Base-by-base conservation (phyloP, 2,329 filamentous ascomycete genomes). In the Exophiala viscosa region DNA sequence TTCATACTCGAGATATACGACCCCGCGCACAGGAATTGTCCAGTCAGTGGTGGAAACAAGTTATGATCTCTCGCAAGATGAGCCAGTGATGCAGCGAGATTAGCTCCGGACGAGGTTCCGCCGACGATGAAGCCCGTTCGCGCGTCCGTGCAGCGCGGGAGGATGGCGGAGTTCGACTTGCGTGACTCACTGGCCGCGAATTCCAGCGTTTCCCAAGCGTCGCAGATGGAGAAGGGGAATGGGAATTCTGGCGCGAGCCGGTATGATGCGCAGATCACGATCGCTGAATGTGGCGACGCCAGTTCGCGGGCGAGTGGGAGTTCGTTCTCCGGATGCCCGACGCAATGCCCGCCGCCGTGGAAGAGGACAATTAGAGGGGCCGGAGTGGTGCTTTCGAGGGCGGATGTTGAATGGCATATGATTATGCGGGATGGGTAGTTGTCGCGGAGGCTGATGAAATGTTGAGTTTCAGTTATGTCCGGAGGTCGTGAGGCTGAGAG, bases 61-160 rank as follows among this genome's bases (percentile, higher is more conserved):
- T 66, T 62, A 23, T 75, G 67, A 45, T 76, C 71, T 1, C 70
- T 66, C 1, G 70, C 69, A 1, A 71, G 65, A 55, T 74, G 74
- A 0, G 66, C 67, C 17, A 72, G 55, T 2, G 67, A 65, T 17
- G 72, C 65, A 1, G 71, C 64, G 48, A 76, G 68, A 55, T 65
- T 69, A 1, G 62, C 75, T n/a, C 76, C 76, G 0, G 76, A 74
- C 15, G 73, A 76, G 2, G 69, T 68, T 1, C 77, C 76, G 15
- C 74, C 76, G 5, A 78, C 48, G n/a, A 80, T 52, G 58, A 79
- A 79, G 0, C 76, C 76, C 9, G 66, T 67, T 5, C 64, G 62
- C 0, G 72, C 67, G 48, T 76, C 68, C 8, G 70, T 70, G 8
- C 66, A 68, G 3, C 77, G 59, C 38, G 11, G 60, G 34, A 31